Base-by-base conservation (phyloP, 345 rosid genomes). In the Sonneratia alba region DNA sequence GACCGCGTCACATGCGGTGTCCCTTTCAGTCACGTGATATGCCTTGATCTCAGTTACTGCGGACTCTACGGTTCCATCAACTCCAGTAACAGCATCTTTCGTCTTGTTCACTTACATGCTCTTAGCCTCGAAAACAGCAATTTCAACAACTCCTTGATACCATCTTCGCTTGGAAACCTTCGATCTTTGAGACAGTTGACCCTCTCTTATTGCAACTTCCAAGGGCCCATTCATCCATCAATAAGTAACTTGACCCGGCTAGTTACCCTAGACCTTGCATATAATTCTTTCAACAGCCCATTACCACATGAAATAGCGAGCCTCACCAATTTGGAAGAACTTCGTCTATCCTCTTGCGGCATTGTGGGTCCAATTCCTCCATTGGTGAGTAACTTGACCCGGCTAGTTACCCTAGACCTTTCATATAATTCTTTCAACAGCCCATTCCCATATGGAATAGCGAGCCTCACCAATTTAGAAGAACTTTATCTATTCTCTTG, bases 381-480 rank as follows among this genome's bases (percentile, higher is more conserved):
- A 70, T 53, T 65, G 3, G 55, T 19, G 15, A 70, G 62, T 27
- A 36, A 32, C 72, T 18, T 70, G 47, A 32, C 36, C 43, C 32
- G 21, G 9, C 72, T 70, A 11, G 45, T 70, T 38, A 65, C 55
- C 45, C 65, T 70, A 10, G 12, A 70, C 47, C 59, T 70, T 27
- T 65, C 36, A n/a, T 13, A 12, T 6, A 67, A 67, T 70, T 4
- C 21, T 22, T 15, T 68, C 19, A n/a, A 11, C 0, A 77, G 77
- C 14, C 62, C n/a, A n/a, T 32, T 78, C 36, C 74, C 72, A 21
- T 3, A 53, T 4, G 57, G 69, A 57, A 45, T 78, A 1, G 51
- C 47, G 45, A 48, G 56, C 51, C 73, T 70, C 49, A 56, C 69
- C 61, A 69, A 21, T 72, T 67, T 21, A 5, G 0, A 16, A 9